Conservation (phyloP, 2,329 filamentous ascomycete genomes). For the Cercospora sojina region DNA sequence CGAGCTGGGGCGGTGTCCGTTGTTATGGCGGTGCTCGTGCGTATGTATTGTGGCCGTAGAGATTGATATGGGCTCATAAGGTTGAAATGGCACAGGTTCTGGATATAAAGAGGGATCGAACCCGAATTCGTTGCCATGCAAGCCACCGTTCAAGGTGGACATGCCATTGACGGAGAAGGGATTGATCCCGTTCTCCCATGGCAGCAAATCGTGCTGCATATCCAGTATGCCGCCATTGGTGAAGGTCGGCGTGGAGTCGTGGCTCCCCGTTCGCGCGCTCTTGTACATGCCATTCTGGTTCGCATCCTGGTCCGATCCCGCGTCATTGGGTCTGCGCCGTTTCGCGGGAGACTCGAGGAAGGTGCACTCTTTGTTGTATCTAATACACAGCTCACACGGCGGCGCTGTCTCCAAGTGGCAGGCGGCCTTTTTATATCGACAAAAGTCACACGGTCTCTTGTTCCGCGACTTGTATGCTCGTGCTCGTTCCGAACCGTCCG, state of each 20-base stretch:
- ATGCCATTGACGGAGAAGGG: slow-evolving; percentile 33
- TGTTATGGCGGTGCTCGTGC: slow-evolving; percentile 10
- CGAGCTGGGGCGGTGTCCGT: slow-evolving; percentile 20
- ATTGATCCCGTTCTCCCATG: slow-evolving; percentile 33
- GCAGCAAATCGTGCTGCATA: slow-evolving; percentile 31
- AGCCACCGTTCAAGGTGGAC: slow-evolving; percentile 21
- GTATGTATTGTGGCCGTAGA: slow-evolving; percentile 28
- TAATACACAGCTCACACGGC: slow-evolving; percentile 47
- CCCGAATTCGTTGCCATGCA: slow-evolving; percentile 28
- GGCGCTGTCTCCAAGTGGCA: slow-evolving; percentile 46
- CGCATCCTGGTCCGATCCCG: slow-evolving; percentile 18
- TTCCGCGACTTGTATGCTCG: slow-evolving; percentile 41
- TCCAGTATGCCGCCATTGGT: slow-evolving; percentile 29
- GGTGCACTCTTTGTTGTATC: slow-evolving; percentile 47
- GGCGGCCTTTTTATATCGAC: slow-evolving; percentile 47
- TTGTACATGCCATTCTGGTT: slow-evolving; percentile 24
- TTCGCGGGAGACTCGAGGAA: slow-evolving; percentile 45
- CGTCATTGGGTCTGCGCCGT: slow-evolving; percentile 35
- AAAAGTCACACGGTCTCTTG: slow-evolving; percentile 50
- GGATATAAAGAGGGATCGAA: slow-evolving; percentile 36
- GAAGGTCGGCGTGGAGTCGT: slow-evolving; percentile 24
- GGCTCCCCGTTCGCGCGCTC: slow-evolving; percentile 20
- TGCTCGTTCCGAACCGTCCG: slow-evolving; percentile 31
- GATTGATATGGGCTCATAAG: slow-evolving; percentile 29
- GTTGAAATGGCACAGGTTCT: slow-evolving; percentile 31